Base-by-base conservation (phyloP, 1,139 yeast genomes). In the Protomyces gravidus region DNA sequence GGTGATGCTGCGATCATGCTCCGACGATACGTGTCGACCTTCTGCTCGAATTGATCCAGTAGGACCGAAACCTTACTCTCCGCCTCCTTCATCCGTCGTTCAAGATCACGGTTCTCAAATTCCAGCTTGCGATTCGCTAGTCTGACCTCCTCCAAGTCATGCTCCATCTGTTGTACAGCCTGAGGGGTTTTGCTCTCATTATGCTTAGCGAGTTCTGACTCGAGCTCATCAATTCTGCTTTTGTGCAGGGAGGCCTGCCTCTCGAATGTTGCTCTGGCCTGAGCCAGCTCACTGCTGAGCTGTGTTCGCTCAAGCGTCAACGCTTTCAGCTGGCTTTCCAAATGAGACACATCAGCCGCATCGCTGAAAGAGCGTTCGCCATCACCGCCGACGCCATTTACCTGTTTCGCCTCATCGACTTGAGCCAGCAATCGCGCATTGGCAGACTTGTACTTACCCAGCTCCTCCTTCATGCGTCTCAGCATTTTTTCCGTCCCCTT, bases 391-490 rank as follows among this genome's bases (percentile, higher is more conserved):
- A 6, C 26, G 13, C 30, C 23, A 13, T 17, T 15, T 7, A 13
- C 19, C 11, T 17, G 13, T 11, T 17, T 23, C 7, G 36, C 32
- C 45, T 50, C 50, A 19, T 49, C 62, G 13, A 62, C 26, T 45
- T 63, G 62, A 6, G 50, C 45, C 39, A 48, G 53, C 23, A 63
- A 46, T 21, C 49, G 45, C 11, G 53, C 47, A 45, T 63, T 63
- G 15, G 55, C 56, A 13, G 47, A 45, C 32, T 63, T 63, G 45
- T 52, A 60, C 45, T 48, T 48, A 36, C 48, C 48, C 17, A 62
- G 50, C 32, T 63, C 65, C 25, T 63, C 66, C 49, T 63, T 63
- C 65, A 64, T 63, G 26, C 62, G 59, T n/a, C 55, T 39, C 52
- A 64, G 39, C 59, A 63, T 61, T 36, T 45, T 55, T 49, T 63